A percentile compares a stretch with the other conserved stretches of the same genome.
These are phyloP conservation scores for Blastobotrys americana DNA, from an alignment of 805 yeast species.

Conservation along the genomic window DNA sequence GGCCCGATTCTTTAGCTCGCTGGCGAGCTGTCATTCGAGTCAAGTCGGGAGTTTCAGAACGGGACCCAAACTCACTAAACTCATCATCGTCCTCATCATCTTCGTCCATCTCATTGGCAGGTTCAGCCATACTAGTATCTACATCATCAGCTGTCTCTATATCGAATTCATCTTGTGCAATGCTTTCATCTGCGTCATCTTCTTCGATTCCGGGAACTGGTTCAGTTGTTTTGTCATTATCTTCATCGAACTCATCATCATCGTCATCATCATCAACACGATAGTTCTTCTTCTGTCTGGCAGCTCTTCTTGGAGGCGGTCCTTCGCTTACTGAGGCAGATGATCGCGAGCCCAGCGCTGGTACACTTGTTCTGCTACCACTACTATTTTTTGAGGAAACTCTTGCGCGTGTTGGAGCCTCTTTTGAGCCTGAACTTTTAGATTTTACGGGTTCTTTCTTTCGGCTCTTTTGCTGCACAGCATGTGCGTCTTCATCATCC, in stretches of 20 bases:
- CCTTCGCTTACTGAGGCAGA: no score
- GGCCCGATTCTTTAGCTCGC: conserved; percentile 26
- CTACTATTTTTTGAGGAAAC: no score
- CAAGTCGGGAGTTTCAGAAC: conserved; percentile 14
- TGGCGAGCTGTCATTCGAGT: conserved; percentile 36
- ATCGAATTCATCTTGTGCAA: conserved; percentile 16
- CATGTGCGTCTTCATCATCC: conserved; percentile 2
- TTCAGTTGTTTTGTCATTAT: conserved; percentile 4
- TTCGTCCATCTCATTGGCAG: conserved; percentile 9
- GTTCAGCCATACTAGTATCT: conserved; percentile 16
- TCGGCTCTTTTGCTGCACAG: no score
- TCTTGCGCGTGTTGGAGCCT: no score
- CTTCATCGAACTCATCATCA: conserved; percentile 17
- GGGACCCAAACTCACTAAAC: conserved; percentile 13
- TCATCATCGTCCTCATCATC: conserved; percentile 16
- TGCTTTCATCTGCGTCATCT: conserved; percentile 16
- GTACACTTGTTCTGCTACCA: no score
- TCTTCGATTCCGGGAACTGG: conserved; percentile 7
- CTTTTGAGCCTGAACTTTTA: no score
- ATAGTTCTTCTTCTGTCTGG: conserved; percentile 4
- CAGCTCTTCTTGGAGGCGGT: conserved; percentile 8
- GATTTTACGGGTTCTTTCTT: no score
- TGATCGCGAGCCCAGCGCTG: no score
- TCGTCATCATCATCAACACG: conserved; percentile 8
- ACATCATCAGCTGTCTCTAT: conserved; percentile 20